Conservation (phyloP, 2,329 filamentous ascomycete species). For the Fusarium metavorans region DNA sequence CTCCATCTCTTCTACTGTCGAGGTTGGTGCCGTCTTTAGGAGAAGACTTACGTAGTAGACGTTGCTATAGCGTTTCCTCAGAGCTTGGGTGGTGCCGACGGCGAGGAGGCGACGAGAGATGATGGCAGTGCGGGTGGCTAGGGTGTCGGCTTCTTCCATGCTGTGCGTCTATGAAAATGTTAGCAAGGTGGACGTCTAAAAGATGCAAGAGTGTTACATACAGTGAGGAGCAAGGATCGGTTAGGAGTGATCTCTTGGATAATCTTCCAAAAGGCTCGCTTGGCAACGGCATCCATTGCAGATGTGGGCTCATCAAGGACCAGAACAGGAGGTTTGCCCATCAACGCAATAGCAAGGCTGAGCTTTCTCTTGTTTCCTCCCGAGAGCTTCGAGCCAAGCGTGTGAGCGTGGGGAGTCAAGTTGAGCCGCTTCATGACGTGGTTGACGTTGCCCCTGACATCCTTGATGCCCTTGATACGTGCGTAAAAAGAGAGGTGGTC, state of each 20-base stretch:
- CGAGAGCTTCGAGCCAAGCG: slow-evolving; percentile 80
- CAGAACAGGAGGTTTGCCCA: slow-evolving; percentile 85
- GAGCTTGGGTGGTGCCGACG: slow-evolving; percentile 68
- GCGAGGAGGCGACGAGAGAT: slow-evolving; percentile 63
- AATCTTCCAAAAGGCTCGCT: slow-evolving; percentile 89
- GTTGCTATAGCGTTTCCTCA: slow-evolving; percentile 70
- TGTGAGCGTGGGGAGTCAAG: slow-evolving; percentile 72
- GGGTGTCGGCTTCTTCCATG: slow-evolving; percentile 90
- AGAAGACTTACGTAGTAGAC: slow-evolving; percentile 73
- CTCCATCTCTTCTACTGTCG: slow-evolving; percentile 66
- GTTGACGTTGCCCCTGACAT: slow-evolving; percentile 78
- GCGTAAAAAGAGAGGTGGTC: slow-evolving; percentile 89
- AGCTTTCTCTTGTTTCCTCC: slow-evolving; percentile 91
- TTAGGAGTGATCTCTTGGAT: slow-evolving; percentile 78
- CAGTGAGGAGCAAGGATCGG: slow-evolving; percentile 80
- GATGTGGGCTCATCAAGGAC: slow-evolving; percentile 87
- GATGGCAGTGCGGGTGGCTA: slow-evolving; percentile 74
- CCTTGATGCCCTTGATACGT: slow-evolving; percentile 77
- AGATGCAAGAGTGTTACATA: slow-evolving; percentile 10
- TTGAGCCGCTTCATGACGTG: slow-evolving; percentile 81
- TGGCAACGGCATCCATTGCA: slow-evolving; percentile 87
- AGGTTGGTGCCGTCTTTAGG: slow-evolving; percentile 68
- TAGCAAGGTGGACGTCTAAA: not conserved
- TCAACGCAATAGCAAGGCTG: slow-evolving; percentile 84
- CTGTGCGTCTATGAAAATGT: slow-evolving; percentile 72